Evolutionary conservation across 768 basidiomycete species (phyloP), one percentile per base, ranked within the genome.

Genomic region (Tubosaeta sp.): DNA sequence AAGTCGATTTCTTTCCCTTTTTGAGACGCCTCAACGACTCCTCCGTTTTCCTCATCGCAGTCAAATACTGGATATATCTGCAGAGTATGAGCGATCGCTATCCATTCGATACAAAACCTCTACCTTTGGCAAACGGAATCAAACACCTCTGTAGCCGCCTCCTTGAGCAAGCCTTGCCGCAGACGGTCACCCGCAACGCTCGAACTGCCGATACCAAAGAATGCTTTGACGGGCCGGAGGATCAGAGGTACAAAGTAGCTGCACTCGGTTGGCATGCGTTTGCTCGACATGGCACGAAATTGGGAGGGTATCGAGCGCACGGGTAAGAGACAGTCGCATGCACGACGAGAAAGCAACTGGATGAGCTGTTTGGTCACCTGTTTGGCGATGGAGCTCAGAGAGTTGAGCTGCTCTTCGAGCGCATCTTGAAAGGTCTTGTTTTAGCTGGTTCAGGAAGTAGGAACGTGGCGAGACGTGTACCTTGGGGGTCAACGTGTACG

Each of bases 241-340:
- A 98, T 85, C 32, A 81, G 77, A 1, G 82, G 72, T 3, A 97
- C 82, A 62, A 95, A 98, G 65, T 91, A 86, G 63, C 93, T 97
- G 22, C 92, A 83, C 63, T 89, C 89, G 13, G 76, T 80, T 1
- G 91, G 85, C 55, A 75, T 71, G 5, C 82, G 81, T 65, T 85
- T 85, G 67, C 80, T 83, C 47, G 87, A 80, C 84, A 86, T 85
- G 14, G 90, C 90, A 48, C 95, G 80, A 60, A 95, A 90, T 61
- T 97, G 94, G 1, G 88, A 86, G 1, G 92, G 91, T 62, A 97
- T 89, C 0, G 89, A 87, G 44, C 90, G 81, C 52, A 97, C 89
- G 13, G 88, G 84, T 29, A 86, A 80, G 41, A 98, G 79, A 8
- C 85, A 83, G 57, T 97, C 95, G 55, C 84, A 86, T 58, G 88